Evolutionary conservation across 495 filamentous ascomycete species (phyloP), one percentile per base, ranked within the genome.

Genomic region (Astrothelium macrocarpum): DNA sequence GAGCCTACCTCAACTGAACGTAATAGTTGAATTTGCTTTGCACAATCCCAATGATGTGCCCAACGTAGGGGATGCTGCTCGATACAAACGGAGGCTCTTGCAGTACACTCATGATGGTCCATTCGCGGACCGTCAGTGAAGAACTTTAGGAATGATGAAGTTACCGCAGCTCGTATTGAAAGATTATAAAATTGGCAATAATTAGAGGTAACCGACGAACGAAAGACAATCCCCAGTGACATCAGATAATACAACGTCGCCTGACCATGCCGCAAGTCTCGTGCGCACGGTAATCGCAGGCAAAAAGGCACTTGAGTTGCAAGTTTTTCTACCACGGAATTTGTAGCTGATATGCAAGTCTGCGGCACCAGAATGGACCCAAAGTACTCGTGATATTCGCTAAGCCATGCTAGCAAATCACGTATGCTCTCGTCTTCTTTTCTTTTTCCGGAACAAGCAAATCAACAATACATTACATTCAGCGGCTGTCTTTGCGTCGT

Each of bases 21-120:
- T 28, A 56, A 20, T 56, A 56, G 29, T 56, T 56, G 25, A 56
- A 56, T 20, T 56, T 56, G 49, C 49, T 56, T 56, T 56, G 49
- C 49, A 56, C 29, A 16, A 56, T 56, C 7, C 49, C 49, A 29
- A 56, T 28, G 29, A 56, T 11, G 20, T 56, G 49, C 23, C 49
- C 49, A 26, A 56, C 49, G 25, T 56, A 56, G 20, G 49, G 49
- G 49, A 56, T 56, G 7, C 12, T 56, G 25, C 23, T 56, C 29
- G 20, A 28, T 29, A 56, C 49, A 12, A 29, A 29, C 20, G 49
- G 49, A 29, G 49, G 49, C 49, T 56, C 49, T 29, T 56, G 49
- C 16, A 16, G 12, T 29, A 20, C 20, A 26, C 12, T 20, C 49
- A 56, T 56, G 16, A 28, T 29, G 34, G 14, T 39, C 34, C 34